A percentile compares a stretch with the other conserved stretches of the same genome.
These are phyloP conservation scores for Starmera amethionina DNA, from an alignment of 805 yeast genomes.

Conservation along the genomic window DNA sequence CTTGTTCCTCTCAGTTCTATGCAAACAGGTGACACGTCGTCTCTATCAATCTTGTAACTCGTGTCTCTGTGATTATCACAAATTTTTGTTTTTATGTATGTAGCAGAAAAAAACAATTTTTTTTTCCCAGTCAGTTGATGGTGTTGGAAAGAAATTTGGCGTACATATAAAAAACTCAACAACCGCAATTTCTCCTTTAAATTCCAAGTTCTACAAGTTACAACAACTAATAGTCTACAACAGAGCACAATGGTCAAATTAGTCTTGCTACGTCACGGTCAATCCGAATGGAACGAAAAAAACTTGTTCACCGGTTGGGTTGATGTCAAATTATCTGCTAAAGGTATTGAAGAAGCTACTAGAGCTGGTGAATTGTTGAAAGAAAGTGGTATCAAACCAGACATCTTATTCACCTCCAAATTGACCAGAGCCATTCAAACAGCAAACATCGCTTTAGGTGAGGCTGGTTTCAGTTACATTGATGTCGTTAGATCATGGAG, in stretches of 20 bases:
- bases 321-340: slow-evolving; percentile 75
- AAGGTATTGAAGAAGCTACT: slow-evolving; percentile 84
- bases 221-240: neutral
- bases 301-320: slow-evolving; percentile 99
- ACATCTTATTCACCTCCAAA: slow-evolving; percentile 82
- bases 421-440: slow-evolving; percentile 95
- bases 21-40: neutral
- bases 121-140: neutral
- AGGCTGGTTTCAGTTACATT: slow-evolving; percentile 82
- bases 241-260: slow-evolving; percentile 45
- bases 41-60: neutral
- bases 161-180: neutral
- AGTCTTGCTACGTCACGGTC: slow-evolving; percentile 96
- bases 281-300: slow-evolving; percentile 98
- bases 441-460: slow-evolving; percentile 85
- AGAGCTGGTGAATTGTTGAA: slow-evolving; percentile 89
- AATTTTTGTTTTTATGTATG: neutral
- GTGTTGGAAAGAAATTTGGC: neutral
- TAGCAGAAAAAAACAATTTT: neutral
- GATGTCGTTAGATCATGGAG: slow-evolving; percentile 96
- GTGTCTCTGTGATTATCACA: too few species aligned
- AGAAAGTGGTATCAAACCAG: slow-evolving; percentile 80
- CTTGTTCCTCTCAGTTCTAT: neutral
- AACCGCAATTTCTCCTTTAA: neutral
- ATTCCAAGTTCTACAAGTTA: neutral